Conservation (phyloP, 495 filamentous ascomycete genomes). For the Lasiosphaeriaceae sp. region DNA sequence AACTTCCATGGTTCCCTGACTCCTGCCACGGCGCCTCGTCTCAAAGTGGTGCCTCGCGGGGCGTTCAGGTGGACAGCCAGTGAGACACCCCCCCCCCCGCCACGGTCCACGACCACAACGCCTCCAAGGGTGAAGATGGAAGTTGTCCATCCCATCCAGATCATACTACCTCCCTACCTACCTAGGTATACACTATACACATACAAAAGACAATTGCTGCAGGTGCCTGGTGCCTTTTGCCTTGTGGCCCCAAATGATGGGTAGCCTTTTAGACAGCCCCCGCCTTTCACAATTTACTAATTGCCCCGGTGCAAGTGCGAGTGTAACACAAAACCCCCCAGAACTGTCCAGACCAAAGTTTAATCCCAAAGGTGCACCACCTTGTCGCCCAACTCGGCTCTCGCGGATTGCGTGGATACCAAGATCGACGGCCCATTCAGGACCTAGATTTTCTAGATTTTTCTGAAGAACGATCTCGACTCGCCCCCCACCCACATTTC, state of each 20-base stretch:
- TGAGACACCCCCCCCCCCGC: too few species aligned
- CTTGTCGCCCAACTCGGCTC: constrained; percentile 1
- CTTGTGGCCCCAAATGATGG: too few species aligned
- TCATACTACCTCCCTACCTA: too few species aligned
- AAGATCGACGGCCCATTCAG: not conserved
- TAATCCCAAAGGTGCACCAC: constrained; percentile 4
- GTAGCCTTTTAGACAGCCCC: too few species aligned
- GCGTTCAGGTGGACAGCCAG: too few species aligned
- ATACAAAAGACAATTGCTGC: not conserved
- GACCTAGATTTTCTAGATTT: not conserved
- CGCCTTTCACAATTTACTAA: too few species aligned
- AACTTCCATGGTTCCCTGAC: too few species aligned
- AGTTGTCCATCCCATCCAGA: not conserved
- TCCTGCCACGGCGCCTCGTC: too few species aligned
- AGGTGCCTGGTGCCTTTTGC: not conserved
- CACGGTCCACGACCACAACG: too few species aligned
- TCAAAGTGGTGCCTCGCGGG: too few species aligned
- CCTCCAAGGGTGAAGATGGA: not conserved
- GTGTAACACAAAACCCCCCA: not conserved
- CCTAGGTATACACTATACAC: not conserved
- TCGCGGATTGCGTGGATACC: constrained; percentile 5
- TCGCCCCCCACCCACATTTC: constrained; percentile 22
- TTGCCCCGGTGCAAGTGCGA: not conserved
- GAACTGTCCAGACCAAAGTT: constrained; percentile 16
- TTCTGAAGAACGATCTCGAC: constrained; percentile 27